Evolutionary conservation across 2,329 filamentous ascomycete species (phyloP).

Genomic region (Fusarium sp.): DNA sequence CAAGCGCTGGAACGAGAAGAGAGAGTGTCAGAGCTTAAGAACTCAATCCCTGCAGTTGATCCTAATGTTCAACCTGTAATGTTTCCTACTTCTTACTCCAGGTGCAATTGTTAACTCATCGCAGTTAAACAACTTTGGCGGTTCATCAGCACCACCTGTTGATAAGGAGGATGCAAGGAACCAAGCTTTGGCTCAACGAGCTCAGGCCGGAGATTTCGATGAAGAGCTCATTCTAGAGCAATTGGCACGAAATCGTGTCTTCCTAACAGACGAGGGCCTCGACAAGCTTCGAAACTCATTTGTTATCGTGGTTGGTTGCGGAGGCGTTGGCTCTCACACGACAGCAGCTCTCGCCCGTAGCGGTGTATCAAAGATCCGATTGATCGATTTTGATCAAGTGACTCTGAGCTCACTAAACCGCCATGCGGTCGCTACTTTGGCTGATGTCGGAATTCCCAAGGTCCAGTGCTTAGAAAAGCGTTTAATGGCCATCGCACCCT

Average conservation of each 20-base stretch:
- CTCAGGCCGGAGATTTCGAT: conserved; percentile 74
- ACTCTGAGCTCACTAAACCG: conserved; percentile 93
- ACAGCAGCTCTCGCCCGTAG: conserved; percentile 87
- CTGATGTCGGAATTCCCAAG: conserved; percentile 93
- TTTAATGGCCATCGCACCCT: conserved; percentile 88
- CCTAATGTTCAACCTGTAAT: conserved; percentile 43
- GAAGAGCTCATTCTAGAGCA: conserved; percentile 93
- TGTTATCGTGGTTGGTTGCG: conserved; percentile 90
- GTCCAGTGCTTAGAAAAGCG: conserved; percentile 85
- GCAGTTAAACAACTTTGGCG: conserved; percentile 73
- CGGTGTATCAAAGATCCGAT: conserved; percentile 86
- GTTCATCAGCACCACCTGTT: conserved; percentile 59
- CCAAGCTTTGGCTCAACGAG: conserved; percentile 69
- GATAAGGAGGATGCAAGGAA: conserved; percentile 74
- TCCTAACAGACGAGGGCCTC: conserved; percentile 86
- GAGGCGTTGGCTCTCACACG: conserved; percentile 95
- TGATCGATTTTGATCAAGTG: conserved; percentile 98
- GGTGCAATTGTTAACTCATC: conserved; percentile 29
- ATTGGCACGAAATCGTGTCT: conserved; percentile 91
- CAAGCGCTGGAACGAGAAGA: conserved; percentile 70
- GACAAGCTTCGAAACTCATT: conserved; percentile 83
- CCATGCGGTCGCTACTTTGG: conserved; percentile 94
- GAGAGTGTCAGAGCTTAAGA: conserved; percentile 69
- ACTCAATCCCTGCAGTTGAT: conserved; percentile 64
- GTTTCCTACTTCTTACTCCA: neutral